phyloP scores from a whole-genome alignment of 352 stramenopile species.

The Phytophthora nicotianae region DNA sequence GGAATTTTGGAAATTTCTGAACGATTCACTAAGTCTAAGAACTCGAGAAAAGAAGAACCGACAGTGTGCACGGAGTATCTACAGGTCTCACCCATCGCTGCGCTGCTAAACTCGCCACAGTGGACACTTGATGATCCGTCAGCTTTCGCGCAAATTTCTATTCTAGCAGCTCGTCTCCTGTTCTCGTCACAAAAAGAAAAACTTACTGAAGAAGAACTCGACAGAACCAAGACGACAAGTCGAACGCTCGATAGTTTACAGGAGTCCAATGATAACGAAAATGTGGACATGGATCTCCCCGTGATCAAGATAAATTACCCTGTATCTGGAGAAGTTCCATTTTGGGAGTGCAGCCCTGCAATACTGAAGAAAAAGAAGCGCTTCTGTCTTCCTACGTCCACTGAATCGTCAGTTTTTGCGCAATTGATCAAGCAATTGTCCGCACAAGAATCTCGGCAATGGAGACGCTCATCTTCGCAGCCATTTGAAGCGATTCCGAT shows the following conservation, averaged over 20 bases:
- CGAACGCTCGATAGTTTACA: constrained; percentile 7
- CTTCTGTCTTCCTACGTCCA: constrained; percentile 3
- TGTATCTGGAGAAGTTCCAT: constrained; percentile 7
- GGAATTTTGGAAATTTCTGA: not conserved
- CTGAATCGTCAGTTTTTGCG: constrained; percentile 26
- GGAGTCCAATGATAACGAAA: constrained; percentile 16
- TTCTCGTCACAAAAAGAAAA: constrained; percentile 51
- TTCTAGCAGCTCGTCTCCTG: constrained; percentile 26
- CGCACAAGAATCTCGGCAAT: constrained; percentile 32
- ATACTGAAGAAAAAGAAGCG: not conserved
- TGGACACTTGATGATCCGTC: constrained; percentile 32
- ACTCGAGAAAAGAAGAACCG: not conserved
- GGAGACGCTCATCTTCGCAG: constrained; percentile 33
- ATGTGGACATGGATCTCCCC: constrained; percentile 20
- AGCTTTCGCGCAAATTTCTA: constrained; percentile 17
- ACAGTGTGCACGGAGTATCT: constrained; percentile 7
- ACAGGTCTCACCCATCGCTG: constrained; percentile 29
- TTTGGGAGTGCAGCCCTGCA: constrained; percentile 26
- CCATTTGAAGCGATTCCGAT: constrained; percentile 49
- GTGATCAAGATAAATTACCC: constrained; percentile 27
- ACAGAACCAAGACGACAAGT: constrained; percentile 27
- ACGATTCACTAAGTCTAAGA: not conserved
- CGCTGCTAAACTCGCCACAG: constrained; percentile 30
- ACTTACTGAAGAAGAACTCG: constrained; percentile 39
- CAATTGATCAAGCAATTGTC: constrained; percentile 36